These are phyloP conservation scores for Colletotrichum godetiae DNA, from an alignment of 2,329 filamentous ascomycete genomes.

Conservation along the genomic window DNA sequence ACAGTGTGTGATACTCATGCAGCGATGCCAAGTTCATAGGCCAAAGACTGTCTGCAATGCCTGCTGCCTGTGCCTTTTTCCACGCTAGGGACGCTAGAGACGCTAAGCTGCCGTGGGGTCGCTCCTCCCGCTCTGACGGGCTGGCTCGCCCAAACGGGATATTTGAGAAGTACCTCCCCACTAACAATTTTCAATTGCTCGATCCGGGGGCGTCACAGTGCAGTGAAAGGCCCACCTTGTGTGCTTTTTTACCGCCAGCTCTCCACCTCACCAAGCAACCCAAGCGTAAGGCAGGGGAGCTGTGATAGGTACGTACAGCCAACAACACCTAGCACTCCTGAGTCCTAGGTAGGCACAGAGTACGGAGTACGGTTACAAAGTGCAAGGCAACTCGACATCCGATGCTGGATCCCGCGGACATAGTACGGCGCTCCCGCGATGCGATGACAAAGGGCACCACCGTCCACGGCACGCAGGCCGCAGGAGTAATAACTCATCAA, in stretches of 20 bases:
- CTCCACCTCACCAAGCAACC: neutral
- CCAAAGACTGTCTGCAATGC: constrained; percentile 21
- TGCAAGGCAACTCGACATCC: neutral
- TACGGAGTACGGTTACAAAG: neutral
- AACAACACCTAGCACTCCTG: neutral
- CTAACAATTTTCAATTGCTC: constrained; percentile 19
- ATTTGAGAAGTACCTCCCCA: constrained; percentile 3
- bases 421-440: neutral
- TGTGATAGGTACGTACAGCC: neutral
- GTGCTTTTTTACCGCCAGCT: neutral
- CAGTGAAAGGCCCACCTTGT: neutral
- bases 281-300: neutral
- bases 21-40: neutral
- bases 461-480: neutral
- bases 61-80: constrained; percentile 10
- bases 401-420: neutral
- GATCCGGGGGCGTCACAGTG: constrained; percentile 13
- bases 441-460: neutral
- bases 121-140: constrained; percentile 32
- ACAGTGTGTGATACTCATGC: neutral
- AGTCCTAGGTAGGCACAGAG: too few species aligned
- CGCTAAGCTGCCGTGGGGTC: constrained; percentile 17
- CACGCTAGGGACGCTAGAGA: constrained; percentile 15
- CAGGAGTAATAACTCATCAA: neutral
- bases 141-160: constrained; percentile 24